Conservation (phyloP, 2,329 filamentous ascomycete species). For the Dryadomyces quercivorus region DNA sequence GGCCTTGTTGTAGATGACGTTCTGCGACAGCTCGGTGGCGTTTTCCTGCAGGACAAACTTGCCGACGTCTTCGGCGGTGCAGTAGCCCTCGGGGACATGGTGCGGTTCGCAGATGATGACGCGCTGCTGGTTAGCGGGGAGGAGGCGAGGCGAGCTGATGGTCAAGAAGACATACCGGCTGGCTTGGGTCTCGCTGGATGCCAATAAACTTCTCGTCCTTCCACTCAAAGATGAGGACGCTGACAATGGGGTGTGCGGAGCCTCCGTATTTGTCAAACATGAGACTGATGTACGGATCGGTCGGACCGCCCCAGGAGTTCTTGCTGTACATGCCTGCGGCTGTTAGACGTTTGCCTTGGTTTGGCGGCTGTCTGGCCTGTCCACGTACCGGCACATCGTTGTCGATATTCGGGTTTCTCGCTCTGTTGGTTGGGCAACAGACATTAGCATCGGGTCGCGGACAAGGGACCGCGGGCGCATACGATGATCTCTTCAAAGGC, state of each 20-base stretch:
- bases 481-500: constrained; percentile 50
- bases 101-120: constrained; percentile 60
- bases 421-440: constrained; percentile 43
- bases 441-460: neutral
- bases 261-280: constrained; percentile 56
- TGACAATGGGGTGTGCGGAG: constrained; percentile 62
- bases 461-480: constrained; percentile 14
- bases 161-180: constrained; percentile 2
- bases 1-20: constrained; percentile 64
- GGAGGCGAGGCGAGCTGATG: no score
- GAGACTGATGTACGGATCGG: constrained; percentile 80
- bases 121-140: constrained; percentile 17
- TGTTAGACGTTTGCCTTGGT: no score
- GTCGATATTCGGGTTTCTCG: constrained; percentile 61
- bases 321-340: constrained; percentile 75
- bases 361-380: neutral
- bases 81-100: constrained; percentile 56
- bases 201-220: constrained; percentile 72
- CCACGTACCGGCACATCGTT: constrained; percentile 60
- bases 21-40: constrained; percentile 57
- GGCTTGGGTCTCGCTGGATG: constrained; percentile 41
- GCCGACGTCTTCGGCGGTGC: constrained; percentile 66
- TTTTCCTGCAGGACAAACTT: constrained; percentile 74
- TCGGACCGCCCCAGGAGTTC: constrained; percentile 73
- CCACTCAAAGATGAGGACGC: constrained; percentile 90